Conservation (phyloP, 352 stramenopile genomes). For the Pythium folliculosum region DNA sequence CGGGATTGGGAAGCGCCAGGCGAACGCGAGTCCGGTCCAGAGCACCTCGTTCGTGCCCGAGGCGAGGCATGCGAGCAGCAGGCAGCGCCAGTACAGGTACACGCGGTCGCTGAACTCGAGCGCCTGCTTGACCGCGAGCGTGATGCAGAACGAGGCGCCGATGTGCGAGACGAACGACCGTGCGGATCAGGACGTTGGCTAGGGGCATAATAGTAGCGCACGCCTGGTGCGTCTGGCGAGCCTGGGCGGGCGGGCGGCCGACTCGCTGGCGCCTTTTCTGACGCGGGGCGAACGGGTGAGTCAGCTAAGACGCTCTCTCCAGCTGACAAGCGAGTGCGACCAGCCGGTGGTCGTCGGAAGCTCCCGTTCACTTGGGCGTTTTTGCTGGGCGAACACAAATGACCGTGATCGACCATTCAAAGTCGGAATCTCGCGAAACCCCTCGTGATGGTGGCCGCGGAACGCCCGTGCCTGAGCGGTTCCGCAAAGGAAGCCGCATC, state of each 20-base stretch:
- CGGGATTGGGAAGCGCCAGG: conserved; percentile 24
- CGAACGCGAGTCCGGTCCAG: conserved; percentile 19
- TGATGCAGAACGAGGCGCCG: conserved; percentile 23
- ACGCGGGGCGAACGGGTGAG: no score
- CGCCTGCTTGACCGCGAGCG: conserved; percentile 24
- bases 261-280: no score
- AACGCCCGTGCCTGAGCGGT: no score
- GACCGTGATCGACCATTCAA: no score
- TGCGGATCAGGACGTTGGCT: background rate
- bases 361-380: no score
- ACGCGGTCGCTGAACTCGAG: conserved; percentile 14
- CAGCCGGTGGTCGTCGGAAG: background rate
- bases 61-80: conserved; percentile 4
- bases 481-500: no score
- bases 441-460: no score
- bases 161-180: conserved; percentile 26
- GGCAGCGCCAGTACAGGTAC: conserved; percentile 13
- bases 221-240: no score
- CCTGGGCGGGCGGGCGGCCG: no score
- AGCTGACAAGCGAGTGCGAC: background rate
- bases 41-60: conserved; percentile 11
- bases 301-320: background rate
- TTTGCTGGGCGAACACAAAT: background rate
- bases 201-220: no score
- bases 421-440: no score